phyloP scores from a whole-genome alignment of 2,329 filamentous ascomycete genomes.

The Pyrenophora seminiperda region DNA sequence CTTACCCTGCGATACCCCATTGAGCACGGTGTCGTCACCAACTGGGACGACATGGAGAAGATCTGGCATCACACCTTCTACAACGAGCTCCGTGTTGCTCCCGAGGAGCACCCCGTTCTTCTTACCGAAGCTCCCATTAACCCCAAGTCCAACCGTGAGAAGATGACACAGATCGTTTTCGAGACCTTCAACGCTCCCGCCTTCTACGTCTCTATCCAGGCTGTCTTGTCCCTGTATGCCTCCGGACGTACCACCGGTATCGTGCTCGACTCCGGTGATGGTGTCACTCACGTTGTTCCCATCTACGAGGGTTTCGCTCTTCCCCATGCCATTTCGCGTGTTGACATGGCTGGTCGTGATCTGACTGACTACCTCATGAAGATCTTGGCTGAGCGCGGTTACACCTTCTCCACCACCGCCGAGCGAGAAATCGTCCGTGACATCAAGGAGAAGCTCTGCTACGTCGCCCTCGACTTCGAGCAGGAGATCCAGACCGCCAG shows the following conservation, averaged over 20 bases:
- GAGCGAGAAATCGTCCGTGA: constrained; percentile 99
- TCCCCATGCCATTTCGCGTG: constrained; percentile 99
- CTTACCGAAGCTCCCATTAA: constrained; percentile 99
- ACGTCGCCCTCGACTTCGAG: constrained; percentile 99
- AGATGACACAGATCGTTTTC: constrained; percentile 99
- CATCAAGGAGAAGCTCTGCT: constrained; percentile 99
- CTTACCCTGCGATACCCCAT: constrained; percentile 99
- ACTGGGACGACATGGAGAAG: constrained; percentile 99
- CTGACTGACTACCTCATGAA: constrained; percentile 99
- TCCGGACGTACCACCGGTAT: constrained; percentile 99
- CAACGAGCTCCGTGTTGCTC: constrained; percentile 99
- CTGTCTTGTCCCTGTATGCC: constrained; percentile 97
- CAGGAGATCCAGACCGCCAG: constrained; percentile 99
- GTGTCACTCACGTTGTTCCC: constrained; percentile 99
- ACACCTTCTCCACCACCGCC: constrained; percentile 99
- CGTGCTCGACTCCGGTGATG: constrained; percentile 99
- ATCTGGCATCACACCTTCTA: constrained; percentile 99
- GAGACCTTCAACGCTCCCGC: constrained; percentile 99
- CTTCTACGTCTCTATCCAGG: constrained; percentile 99
- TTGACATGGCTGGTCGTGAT: constrained; percentile 99
- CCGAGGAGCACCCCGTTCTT: constrained; percentile 99
- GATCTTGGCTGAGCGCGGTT: constrained; percentile 98
- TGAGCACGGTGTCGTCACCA: constrained; percentile 99
- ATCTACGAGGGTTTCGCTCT: constrained; percentile 99
- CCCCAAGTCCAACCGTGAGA: constrained; percentile 99